Base-by-base conservation (phyloP, 2,329 filamentous ascomycete genomes). In the Fusarium sp. region DNA sequence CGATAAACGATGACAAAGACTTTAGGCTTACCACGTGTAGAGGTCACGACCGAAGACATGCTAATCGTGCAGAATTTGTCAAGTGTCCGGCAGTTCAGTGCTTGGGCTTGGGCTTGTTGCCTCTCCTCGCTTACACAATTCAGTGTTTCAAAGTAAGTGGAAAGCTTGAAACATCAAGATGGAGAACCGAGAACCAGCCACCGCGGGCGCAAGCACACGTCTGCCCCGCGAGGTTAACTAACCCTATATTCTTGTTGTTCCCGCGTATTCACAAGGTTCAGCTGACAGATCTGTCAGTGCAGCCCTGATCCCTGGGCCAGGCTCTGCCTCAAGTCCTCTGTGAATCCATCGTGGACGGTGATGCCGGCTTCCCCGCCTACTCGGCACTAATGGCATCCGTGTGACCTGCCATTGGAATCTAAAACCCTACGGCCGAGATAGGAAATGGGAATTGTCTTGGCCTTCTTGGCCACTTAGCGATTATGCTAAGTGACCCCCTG, bases 331-430 rank as follows among this genome's bases (percentile, higher is more conserved):
- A 62, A 45, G 55, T 46, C 6, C 43, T 31, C 45, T 49, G 38
- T 60, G 28, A 11, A 50, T 57, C 47, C 58, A 68, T 57, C 43
- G 49, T 34, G 45, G 54, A 40, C 39, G 46, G 38, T 31, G 47
- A 52, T 53, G 45, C 50, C 60, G 43, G 54, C 34, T 63, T 61
- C 50, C 57, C 67, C 57, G 52, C 52, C 55, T 59, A 28, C 39
- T 64, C 67, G 67, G 67, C 57, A 55, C 47, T 49, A 53, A 11
- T 28, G 46, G 57, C 54, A 69, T 66, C 65, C 67, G 64, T 69
- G 49, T 65, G 45, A 42, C 64, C 57, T 62, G 67, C 69, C 69
- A 67, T 71, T 61, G 31, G 44, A 56, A 64, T 63, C 67, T 67
- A 62, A 64, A 67, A 63, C 62, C 17, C 54, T 54, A 24, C 47